Evolutionary conservation across 495 filamentous ascomycete species (phyloP).

Genomic region (Apodospora peruviana): DNA sequence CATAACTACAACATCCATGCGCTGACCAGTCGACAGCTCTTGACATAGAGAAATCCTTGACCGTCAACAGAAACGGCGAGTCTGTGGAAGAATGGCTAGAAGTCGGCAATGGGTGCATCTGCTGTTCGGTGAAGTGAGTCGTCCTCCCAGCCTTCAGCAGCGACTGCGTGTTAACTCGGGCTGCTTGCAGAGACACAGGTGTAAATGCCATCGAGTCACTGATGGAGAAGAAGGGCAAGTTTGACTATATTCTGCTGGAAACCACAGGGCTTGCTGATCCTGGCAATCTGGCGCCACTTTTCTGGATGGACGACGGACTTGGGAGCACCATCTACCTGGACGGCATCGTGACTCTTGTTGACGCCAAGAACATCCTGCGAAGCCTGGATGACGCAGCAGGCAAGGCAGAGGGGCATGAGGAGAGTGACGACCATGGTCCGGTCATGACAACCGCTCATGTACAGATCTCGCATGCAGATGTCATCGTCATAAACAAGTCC

Average conservation of each 20-base stretch:
- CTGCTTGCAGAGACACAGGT: constrained; percentile 64
- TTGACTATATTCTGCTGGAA: constrained; percentile 97
- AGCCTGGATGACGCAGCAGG: constrained; percentile 70
- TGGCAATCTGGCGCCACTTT: constrained; percentile 89
- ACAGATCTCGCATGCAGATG: constrained; percentile 96
- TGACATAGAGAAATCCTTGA: constrained; percentile 92
- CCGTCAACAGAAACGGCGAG: constrained; percentile 76
- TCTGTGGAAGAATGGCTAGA: constrained; percentile 93
- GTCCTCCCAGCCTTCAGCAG: neutral
- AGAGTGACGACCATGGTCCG: constrained; percentile 47
- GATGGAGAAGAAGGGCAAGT: constrained; percentile 89
- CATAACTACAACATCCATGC: neutral
- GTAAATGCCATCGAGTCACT: constrained; percentile 91
- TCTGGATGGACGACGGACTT: constrained; percentile 95
- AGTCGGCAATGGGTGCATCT: constrained; percentile 94
- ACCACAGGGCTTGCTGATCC: constrained; percentile 95
- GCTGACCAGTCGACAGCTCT: constrained; percentile 48
- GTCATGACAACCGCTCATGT: constrained; percentile 85
- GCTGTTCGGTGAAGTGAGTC: constrained; percentile 88
- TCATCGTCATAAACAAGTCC: constrained; percentile 90
- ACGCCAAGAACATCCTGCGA: constrained; percentile 84
- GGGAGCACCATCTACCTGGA: constrained; percentile 93
- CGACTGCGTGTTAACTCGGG: neutral
- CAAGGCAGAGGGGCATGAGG: constrained; percentile 53
- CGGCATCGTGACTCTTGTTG: constrained; percentile 92